Evolutionary conservation across 2,329 filamentous ascomycete species (phyloP).

Genomic region (Trichophyton rubrum): DNA sequence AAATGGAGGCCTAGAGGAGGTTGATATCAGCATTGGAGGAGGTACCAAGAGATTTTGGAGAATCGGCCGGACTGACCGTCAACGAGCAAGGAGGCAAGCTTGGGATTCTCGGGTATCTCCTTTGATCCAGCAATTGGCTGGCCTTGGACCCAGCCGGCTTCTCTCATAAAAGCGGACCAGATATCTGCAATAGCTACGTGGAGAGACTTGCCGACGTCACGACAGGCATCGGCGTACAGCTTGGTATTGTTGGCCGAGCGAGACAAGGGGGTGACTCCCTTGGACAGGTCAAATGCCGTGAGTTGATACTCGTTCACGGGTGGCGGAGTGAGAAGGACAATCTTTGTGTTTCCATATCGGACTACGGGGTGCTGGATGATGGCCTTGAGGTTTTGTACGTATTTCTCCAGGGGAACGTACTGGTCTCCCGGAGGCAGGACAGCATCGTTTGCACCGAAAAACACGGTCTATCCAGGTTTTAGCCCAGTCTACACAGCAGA

Average conservation of each 20-base stretch:
- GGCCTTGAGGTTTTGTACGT: slow-evolving; percentile 55
- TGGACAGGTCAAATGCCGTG: slow-evolving; percentile 36
- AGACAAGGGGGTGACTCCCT: slow-evolving; percentile 35
- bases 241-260: slow-evolving; percentile 50
- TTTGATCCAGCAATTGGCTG: slow-evolving; percentile 44
- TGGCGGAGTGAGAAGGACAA: slow-evolving; percentile 66
- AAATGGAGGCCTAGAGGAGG: slow-evolving; percentile 43
- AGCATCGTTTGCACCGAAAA: slow-evolving; percentile 87
- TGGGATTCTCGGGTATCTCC: slow-evolving; percentile 46
- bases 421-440: slow-evolving; percentile 57
- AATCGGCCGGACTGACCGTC: slow-evolving; percentile 39
- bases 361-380: slow-evolving; percentile 64
- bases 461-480: slow-evolving; percentile 45
- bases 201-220: slow-evolving; percentile 45
- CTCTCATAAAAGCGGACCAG: slow-evolving; percentile 63
- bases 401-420: slow-evolving; percentile 64
- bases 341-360: slow-evolving; percentile 56
- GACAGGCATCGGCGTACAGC: slow-evolving; percentile 53
- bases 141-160: slow-evolving; percentile 42
- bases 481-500: neutral
- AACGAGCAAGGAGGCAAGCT: slow-evolving; percentile 39
- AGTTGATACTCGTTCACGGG: slow-evolving; percentile 66
- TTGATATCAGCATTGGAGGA: neutral
- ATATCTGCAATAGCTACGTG: slow-evolving; percentile 60
- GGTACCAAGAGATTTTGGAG: neutral